phyloP scores from a whole-genome alignment of 768 basidiomycete genomes.

The Termitomyces sp. region DNA sequence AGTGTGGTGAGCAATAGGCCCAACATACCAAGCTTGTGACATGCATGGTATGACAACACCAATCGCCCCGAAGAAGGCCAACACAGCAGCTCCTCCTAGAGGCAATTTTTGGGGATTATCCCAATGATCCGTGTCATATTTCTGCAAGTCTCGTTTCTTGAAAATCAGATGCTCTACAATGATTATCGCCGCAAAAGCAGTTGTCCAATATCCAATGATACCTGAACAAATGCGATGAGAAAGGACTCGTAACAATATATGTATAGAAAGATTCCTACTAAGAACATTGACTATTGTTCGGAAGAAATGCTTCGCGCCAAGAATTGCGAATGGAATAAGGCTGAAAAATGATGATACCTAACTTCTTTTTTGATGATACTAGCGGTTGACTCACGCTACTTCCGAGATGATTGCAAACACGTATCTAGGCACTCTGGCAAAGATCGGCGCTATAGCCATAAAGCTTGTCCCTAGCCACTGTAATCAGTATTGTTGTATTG shows the following conservation, averaged over 20 bases:
- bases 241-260: neutral
- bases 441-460: slow-evolving; percentile 55
- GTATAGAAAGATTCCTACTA: slow-evolving; percentile 29
- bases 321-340: slow-evolving; percentile 61
- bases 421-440: slow-evolving; percentile 60
- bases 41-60: slow-evolving; percentile 61
- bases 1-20: slow-evolving; percentile 56
- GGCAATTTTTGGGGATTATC: slow-evolving; percentile 50
- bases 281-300: slow-evolving; percentile 58
- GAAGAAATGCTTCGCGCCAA: slow-evolving; percentile 67
- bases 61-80: slow-evolving; percentile 44
- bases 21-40: slow-evolving; percentile 65
- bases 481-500: neutral
- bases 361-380: neutral
- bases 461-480: slow-evolving; percentile 43
- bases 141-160: slow-evolving; percentile 39
- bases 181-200: slow-evolving; percentile 53
- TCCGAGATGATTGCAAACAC: slow-evolving; percentile 56
- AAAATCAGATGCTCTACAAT: slow-evolving; percentile 65
- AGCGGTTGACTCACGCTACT: slow-evolving; percentile 47
- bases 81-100: slow-evolving; percentile 54
- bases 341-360: slow-evolving; percentile 23
- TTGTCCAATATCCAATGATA: slow-evolving; percentile 52
- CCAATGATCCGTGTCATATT: slow-evolving; percentile 52
- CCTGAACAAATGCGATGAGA: slow-evolving; percentile 18